Evolutionary conservation across 2,329 filamentous ascomycete genomes (phyloP).

Genomic region (Hysterium pulicare): DNA sequence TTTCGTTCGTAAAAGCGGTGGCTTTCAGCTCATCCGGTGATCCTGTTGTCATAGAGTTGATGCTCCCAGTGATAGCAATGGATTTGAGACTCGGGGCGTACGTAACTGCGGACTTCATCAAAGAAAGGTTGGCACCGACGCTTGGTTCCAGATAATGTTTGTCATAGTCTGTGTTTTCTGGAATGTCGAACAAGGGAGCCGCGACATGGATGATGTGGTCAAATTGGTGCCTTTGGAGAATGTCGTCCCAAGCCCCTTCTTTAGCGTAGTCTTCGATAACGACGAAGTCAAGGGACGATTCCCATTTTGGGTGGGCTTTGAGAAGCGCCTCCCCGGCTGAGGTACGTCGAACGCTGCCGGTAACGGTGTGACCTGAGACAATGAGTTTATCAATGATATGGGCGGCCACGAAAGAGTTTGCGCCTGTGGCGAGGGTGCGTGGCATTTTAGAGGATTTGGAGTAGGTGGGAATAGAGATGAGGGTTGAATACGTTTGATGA

Average conservation of each 20-base stretch:
- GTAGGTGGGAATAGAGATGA: too few species aligned
- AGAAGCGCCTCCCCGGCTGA: slow-evolving; percentile 12
- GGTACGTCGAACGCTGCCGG: slow-evolving; percentile 12
- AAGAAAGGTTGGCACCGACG: slow-evolving; percentile 24
- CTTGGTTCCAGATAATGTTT: slow-evolving; percentile 24
- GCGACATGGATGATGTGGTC: slow-evolving; percentile 32
- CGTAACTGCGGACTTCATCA: slow-evolving; percentile 24
- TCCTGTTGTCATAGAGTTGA: slow-evolving; percentile 23
- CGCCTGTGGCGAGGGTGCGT: slow-evolving; percentile 16
- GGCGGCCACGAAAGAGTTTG: slow-evolving; percentile 14
- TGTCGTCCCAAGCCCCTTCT: slow-evolving; percentile 21
- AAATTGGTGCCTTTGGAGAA: slow-evolving; percentile 22
- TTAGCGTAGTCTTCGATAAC: slow-evolving; percentile 26
- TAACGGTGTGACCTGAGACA: slow-evolving; percentile 14
- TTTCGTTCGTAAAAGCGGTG: slow-evolving; percentile 20
- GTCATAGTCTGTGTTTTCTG: slow-evolving; percentile 28
- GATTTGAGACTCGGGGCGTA: slow-evolving; percentile 25
- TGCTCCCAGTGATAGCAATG: slow-evolving; percentile 27
- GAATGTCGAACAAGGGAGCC: slow-evolving; percentile 25
- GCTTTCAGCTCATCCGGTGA: slow-evolving; percentile 16
- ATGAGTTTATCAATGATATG: slow-evolving; percentile 15
- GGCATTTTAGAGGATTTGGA: slow-evolving; percentile 27
- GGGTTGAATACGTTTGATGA: too few species aligned
- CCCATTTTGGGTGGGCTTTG: slow-evolving; percentile 24
- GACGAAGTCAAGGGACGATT: slow-evolving; percentile 24